Evolutionary conservation across 1,284 basidiomycete species (phyloP).

Genomic region (Papiliotrema nemorosa): DNA sequence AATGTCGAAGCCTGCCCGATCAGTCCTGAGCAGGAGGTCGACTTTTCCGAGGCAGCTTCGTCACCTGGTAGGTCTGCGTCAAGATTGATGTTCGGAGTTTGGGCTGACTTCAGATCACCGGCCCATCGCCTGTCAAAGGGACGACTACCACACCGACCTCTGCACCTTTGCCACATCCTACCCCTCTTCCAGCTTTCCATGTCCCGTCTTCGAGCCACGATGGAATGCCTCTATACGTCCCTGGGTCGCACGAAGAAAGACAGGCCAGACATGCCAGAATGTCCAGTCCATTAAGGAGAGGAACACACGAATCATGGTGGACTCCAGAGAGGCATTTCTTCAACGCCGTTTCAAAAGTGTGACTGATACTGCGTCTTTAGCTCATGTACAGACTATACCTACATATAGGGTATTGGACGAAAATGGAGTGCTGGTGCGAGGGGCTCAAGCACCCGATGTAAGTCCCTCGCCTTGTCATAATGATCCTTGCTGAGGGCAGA

Average conservation of each 20-base stretch:
- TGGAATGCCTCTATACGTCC: conserved; percentile 34
- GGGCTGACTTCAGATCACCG: conserved; percentile 35
- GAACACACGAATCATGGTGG: conserved; percentile 49
- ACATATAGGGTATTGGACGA: conserved; percentile 79
- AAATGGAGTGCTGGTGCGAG: conserved; percentile 65
- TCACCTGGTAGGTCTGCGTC: too few relatives aligned
- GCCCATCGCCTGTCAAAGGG: conserved; percentile 33
- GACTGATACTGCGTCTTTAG: background rate
- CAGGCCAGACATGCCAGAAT: conserved; percentile 31
- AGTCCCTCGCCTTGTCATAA: conserved; percentile 7
- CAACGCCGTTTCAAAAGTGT: conserved; percentile 45
- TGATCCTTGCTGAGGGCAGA: conserved; percentile 49
- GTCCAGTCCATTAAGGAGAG: conserved; percentile 41
- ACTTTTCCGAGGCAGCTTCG: too few relatives aligned
- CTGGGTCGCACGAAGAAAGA: conserved; percentile 34
- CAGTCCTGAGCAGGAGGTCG: too few relatives aligned
- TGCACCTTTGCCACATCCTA: conserved; percentile 35
- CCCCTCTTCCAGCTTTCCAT: conserved; percentile 23
- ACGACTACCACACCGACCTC: conserved; percentile 32
- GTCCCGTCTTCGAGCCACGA: conserved; percentile 18
- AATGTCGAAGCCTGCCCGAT: too few relatives aligned
- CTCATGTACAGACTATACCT: conserved; percentile 54
- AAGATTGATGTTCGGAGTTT: too few relatives aligned
- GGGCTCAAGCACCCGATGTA: conserved; percentile 69
- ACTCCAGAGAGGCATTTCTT: conserved; percentile 43